phyloP scores from a whole-genome alignment of 352 stramenopile species.

The Pythium myriotylum region DNA sequence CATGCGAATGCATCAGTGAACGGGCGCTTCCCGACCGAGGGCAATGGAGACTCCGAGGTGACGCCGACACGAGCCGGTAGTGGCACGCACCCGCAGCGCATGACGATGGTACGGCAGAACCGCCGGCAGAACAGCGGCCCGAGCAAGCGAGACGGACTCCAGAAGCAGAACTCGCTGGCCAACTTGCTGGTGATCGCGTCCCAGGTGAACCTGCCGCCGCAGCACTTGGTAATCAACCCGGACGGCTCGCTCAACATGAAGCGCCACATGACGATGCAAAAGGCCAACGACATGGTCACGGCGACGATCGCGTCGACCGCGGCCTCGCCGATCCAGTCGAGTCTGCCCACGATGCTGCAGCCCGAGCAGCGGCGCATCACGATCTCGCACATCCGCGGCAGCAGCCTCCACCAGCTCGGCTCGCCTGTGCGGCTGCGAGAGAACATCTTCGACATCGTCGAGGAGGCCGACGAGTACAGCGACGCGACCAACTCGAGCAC shows the following conservation, averaged over 20 bases:
- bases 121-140: constrained; percentile 26
- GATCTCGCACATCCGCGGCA: constrained; percentile 37
- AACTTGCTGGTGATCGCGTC: constrained; percentile 32
- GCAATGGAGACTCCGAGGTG: too few species aligned
- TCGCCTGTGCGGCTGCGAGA: constrained; percentile 48
- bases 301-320: constrained; percentile 40
- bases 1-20: too few species aligned
- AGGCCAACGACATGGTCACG: constrained; percentile 32
- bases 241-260: constrained; percentile 29
- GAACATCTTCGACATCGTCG: constrained; percentile 81
- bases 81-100: constrained; percentile 6
- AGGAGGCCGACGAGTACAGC: constrained; percentile 49
- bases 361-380: constrained; percentile 38
- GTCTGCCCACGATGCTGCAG: constrained; percentile 20
- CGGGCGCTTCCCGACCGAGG: too few species aligned
- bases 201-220: background rate
- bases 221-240: constrained; percentile 16
- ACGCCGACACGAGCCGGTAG: too few species aligned
- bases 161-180: constrained; percentile 36
- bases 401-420: constrained; percentile 37
- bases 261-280: constrained; percentile 29
- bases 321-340: background rate
- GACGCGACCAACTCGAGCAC: constrained; percentile 28
- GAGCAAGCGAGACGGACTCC: background rate
- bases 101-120: constrained; percentile 30